Percentiles rank a stretch among this genome's conserved stretches.
phyloP scores from a whole-genome alignment of 768 basidiomycete genomes.

The Xerocomus brunneocitrinus region DNA sequence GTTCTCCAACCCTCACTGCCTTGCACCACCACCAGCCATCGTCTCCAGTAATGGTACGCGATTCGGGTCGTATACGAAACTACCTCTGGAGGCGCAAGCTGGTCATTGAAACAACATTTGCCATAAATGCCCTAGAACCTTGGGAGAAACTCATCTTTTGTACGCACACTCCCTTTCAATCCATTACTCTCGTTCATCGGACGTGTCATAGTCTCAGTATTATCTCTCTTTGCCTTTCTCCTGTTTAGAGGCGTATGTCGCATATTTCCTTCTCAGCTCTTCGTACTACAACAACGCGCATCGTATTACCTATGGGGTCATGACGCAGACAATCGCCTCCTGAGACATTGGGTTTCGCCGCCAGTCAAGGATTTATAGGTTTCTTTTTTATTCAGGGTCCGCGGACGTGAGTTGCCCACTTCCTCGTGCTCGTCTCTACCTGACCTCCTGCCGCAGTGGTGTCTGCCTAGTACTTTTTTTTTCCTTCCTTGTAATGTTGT shows the following conservation, averaged over 20 bases:
- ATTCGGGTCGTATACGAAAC: constrained; percentile 23
- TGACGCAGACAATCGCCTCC: constrained; percentile 30
- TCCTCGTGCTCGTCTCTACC: background rate
- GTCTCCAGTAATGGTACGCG: constrained; percentile 3
- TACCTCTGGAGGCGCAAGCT: constrained; percentile 51
- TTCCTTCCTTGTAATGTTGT: constrained; percentile 4
- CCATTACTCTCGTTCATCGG: background rate
- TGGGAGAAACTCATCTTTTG: constrained; percentile 65
- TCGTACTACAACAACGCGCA: constrained; percentile 47
- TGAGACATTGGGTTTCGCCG: constrained; percentile 22
- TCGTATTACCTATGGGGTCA: constrained; percentile 63
- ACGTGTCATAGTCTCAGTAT: constrained; percentile 35
- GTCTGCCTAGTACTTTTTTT: background rate
- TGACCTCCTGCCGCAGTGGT: constrained; percentile 7
- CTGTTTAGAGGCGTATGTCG: constrained; percentile 48
- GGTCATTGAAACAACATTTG: constrained; percentile 57
- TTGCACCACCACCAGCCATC: background rate
- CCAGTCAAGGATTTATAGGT: constrained; percentile 26
- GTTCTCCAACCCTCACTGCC: background rate
- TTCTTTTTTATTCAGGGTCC: background rate
- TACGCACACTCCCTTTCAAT: constrained; percentile 31
- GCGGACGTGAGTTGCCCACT: constrained; percentile 11
- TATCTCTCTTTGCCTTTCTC: constrained; percentile 38
- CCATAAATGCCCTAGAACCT: constrained; percentile 55
- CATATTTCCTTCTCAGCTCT: constrained; percentile 57